Evolutionary conservation across 768 basidiomycete species (phyloP).

Genomic region (Austroboletus festivus): DNA sequence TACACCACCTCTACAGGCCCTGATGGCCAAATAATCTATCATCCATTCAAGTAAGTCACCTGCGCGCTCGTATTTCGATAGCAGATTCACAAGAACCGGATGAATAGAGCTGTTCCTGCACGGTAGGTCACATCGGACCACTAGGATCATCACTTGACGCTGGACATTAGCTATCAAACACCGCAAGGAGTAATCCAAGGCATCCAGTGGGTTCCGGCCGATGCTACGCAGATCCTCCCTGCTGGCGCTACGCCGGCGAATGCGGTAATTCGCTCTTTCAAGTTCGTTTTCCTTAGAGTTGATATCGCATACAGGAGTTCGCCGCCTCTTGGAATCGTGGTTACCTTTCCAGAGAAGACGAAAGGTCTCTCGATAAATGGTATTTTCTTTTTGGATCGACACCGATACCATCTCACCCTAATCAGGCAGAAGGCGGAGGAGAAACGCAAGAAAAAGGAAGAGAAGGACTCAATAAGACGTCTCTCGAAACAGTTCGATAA

Average conservation of each 20-base stretch:
- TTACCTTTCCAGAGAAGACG: conserved; percentile 37
- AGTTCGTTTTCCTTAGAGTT: neutral
- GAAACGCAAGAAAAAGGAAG: conserved; percentile 52
- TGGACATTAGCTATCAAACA: conserved; percentile 67
- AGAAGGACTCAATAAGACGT: conserved; percentile 39
- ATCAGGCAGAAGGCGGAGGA: conserved; percentile 49
- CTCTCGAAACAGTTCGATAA: conserved; percentile 38
- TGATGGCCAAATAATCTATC: conserved; percentile 64
- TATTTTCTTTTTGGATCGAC: conserved; percentile 21
- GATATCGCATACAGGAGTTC: conserved; percentile 46
- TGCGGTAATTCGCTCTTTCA: conserved; percentile 38
- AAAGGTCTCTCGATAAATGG: conserved; percentile 46
- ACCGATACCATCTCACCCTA: conserved; percentile 12
- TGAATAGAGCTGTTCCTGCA: conserved; percentile 67
- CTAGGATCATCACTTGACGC: conserved; percentile 6
- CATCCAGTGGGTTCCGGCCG: conserved; percentile 64
- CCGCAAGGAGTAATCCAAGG: conserved; percentile 64
- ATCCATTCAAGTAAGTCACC: conserved; percentile 65
- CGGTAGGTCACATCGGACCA: conserved; percentile 47
- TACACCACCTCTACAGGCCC: conserved; percentile 63
- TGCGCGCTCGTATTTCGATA: neutral
- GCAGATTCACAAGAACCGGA: conserved; percentile 14
- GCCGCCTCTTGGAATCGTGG: conserved; percentile 53
- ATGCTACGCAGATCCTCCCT: conserved; percentile 60
- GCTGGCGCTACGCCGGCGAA: conserved; percentile 57